Percentiles rank a stretch among this genome's conserved stretches.
These are phyloP conservation scores for Xanthoconium stramineum DNA, from an alignment of 768 basidiomycete genomes.

Conservation along the genomic window DNA sequence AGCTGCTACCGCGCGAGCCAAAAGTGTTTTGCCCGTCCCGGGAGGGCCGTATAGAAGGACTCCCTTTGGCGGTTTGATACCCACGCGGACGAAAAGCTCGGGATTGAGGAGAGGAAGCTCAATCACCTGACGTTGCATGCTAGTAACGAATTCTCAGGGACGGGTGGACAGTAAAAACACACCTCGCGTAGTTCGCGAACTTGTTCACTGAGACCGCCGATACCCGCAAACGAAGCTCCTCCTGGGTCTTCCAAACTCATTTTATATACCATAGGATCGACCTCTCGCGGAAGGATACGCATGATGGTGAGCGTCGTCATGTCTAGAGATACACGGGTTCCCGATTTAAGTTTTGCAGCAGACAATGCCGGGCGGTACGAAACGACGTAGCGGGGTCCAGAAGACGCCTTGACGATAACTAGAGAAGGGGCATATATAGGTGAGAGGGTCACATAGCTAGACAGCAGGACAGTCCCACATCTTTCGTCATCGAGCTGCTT, in stretches of 20 bases:
- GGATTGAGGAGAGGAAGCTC: conserved; percentile 93
- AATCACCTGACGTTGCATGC: conserved; percentile 62
- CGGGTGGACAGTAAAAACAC: conserved; percentile 20
- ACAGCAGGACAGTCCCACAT: conserved; percentile 52
- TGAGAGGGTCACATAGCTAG: neutral
- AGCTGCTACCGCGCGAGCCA: conserved; percentile 94
- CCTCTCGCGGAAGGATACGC: conserved; percentile 96
- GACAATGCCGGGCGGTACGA: conserved; percentile 93
- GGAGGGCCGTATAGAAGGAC: conserved; percentile 96
- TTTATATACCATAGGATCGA: conserved; percentile 98
- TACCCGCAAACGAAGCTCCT: conserved; percentile 92
- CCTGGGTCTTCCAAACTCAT: conserved; percentile 99
- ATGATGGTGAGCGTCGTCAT: conserved; percentile 99
- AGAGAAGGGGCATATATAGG: neutral
- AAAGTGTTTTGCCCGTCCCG: conserved; percentile 93
- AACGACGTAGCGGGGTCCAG: conserved; percentile 97
- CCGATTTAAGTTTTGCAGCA: conserved; percentile 86
- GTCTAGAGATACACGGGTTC: conserved; percentile 94
- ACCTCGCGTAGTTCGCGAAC: conserved; percentile 95
- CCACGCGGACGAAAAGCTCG: conserved; percentile 92
- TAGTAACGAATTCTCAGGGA: neutral
- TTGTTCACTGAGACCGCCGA: conserved; percentile 94
- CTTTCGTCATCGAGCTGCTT: conserved; percentile 97
- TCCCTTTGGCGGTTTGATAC: conserved; percentile 95
- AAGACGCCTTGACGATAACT: conserved; percentile 99